A percentile compares a stretch with the other conserved stretches of the same genome.
Evolutionary conservation across 176 grass and related monocot genomes (phyloP).

Genomic region (Juncus effusus): DNA sequence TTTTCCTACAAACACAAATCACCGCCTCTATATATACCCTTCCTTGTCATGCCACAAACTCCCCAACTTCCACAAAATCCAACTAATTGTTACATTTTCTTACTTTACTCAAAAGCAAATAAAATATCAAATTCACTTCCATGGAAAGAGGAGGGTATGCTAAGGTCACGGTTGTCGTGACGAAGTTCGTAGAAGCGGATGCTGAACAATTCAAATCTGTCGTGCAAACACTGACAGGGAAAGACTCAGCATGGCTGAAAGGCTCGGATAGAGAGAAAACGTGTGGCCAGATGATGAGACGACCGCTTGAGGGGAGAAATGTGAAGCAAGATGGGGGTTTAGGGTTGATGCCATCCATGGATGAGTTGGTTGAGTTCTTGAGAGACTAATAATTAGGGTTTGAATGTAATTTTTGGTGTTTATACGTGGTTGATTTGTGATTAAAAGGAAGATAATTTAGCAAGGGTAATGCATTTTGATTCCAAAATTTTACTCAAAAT

Average conservation of each 20-base stretch:
- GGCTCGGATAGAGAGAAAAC: background rate
- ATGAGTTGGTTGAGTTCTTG: conserved; percentile 31
- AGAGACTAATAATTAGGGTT: conserved; percentile 19
- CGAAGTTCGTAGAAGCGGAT: conserved; percentile 30
- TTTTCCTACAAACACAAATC: background rate
- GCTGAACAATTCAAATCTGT: conserved; percentile 42
- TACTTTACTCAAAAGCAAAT: background rate
- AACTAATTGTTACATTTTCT: background rate
- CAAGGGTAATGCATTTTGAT: too few relatives aligned
- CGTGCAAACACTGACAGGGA: conserved; percentile 43
- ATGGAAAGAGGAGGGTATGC: conserved; percentile 22
- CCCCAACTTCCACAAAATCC: background rate
- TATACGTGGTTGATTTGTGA: too few relatives aligned
- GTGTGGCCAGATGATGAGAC: background rate
- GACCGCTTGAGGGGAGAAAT: background rate
- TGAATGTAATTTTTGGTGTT: too few relatives aligned
- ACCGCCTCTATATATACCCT: background rate
- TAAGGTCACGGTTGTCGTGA: conserved; percentile 45
- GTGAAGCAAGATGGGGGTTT: background rate
- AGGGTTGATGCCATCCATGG: conserved; percentile 27
- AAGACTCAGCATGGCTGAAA: conserved; percentile 28
- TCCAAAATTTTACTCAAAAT: too few relatives aligned
- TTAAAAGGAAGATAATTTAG: too few relatives aligned
- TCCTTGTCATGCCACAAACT: background rate
- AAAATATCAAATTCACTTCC: background rate